Percentiles rank a stretch among this genome's conserved stretches.
Conservation (phyloP, 1,284 basidiomycete genomes). For the Ustilago hordei region DNA sequence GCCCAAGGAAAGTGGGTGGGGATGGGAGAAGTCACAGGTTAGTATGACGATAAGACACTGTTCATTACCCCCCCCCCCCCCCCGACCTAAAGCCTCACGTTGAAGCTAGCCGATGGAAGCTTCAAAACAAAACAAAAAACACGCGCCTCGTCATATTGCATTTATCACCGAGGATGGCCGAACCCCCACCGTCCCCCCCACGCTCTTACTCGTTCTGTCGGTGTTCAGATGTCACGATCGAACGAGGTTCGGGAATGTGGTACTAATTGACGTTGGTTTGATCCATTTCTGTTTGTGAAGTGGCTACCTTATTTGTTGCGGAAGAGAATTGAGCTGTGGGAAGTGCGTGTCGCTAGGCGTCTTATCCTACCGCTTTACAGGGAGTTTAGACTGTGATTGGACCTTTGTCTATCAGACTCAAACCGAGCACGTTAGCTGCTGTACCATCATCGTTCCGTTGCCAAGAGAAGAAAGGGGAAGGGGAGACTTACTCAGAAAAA, state of each 20-base stretch:
- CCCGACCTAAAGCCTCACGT: too few relatives aligned
- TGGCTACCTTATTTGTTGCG: too few relatives aligned
- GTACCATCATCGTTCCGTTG: not conserved
- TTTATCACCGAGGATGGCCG: not conserved
- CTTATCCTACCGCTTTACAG: too few relatives aligned
- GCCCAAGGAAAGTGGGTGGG: too few relatives aligned
- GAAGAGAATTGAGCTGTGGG: too few relatives aligned
- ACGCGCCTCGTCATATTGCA: not conserved
- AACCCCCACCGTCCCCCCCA: not conserved
- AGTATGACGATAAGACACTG: too few relatives aligned
- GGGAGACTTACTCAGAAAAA: conserved; percentile 20
- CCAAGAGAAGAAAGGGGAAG: not conserved
- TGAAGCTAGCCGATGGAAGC: not conserved
- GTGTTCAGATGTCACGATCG: not conserved
- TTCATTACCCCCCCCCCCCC: too few relatives aligned
- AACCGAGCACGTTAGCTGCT: not conserved
- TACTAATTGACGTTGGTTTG: too few relatives aligned
- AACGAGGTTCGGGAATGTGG: too few relatives aligned
- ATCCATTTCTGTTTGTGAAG: too few relatives aligned
- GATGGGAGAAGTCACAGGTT: too few relatives aligned
- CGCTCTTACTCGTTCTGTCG: not conserved
- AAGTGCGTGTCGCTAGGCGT: too few relatives aligned
- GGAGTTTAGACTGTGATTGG: not conserved
- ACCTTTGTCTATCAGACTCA: not conserved
- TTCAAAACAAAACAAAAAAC: not conserved